Evolutionary conservation across 2,329 filamentous ascomycete species (phyloP), one percentile per base, ranked within the genome.

Genomic region (Colletotrichum gigasporum): DNA sequence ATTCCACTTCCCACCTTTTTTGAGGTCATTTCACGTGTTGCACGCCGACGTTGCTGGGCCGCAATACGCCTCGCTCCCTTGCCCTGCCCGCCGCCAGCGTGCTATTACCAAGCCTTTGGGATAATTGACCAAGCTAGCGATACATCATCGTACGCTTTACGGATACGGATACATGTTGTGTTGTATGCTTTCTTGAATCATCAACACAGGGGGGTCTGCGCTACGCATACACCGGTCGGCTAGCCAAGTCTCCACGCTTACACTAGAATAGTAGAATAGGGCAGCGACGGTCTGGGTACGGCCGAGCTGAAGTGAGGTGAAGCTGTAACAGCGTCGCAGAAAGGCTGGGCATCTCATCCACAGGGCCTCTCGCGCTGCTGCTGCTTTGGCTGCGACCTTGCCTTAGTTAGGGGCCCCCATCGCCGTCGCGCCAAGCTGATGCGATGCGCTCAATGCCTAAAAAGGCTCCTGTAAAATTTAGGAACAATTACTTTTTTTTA

Each of bases 1-100:
- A 64, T 64, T 64, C 61, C 56, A 54, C 41, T 61, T 64, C 32
- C 39, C 55, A 54, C 34, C 32, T 48, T 54, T 53, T 24, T 18
- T 24, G n/a, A 47, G 18, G 32, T 41, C 55, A 60, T 47, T 53
- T 47, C 59, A 51, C 37, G 59, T 60, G 60, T 60, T 48, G n/a
- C 37, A 7, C 41, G 3, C 14, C 26, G 26, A 26, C n/a, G 28
- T 45, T 26, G 35, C 45, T 37, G 45, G 37, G 55, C 32, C 41
- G 14, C 28, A 26, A 22, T 32, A 32, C 26, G 11, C 35, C 22
- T 54, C 34, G 16, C 32, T 22, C 20, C 47, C n/a, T n/a, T n/a
- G n/a, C n/a, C n/a, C n/a, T n/a, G n/a, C n/a, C n/a, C n/a, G n/a
- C n/a, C n/a, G n/a, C n/a, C n/a, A n/a, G n/a, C n/a, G n/a, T n/a